These are phyloP conservation scores for Rhodotorula sp. DNA, from an alignment of 1,284 basidiomycete species.

Conservation along the genomic window DNA sequence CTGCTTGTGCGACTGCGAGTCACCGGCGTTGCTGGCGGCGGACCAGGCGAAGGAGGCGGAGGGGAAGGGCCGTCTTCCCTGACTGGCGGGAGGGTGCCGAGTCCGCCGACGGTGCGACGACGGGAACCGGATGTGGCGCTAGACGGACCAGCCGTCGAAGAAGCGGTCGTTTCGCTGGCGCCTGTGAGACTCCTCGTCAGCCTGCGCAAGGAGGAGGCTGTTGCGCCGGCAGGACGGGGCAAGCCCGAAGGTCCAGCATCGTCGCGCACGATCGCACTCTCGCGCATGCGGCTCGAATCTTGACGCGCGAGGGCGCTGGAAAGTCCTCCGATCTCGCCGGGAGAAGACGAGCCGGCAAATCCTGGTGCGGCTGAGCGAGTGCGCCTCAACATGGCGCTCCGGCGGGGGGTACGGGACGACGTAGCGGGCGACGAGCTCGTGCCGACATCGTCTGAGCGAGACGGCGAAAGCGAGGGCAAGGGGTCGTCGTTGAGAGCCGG, in stretches of 20 bases:
- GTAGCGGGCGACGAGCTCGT: background rate
- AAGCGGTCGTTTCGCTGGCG: no score
- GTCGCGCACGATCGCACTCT: no score
- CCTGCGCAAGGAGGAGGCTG: no score
- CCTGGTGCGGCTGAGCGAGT: slow-evolving; percentile 18
- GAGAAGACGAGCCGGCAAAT: background rate
- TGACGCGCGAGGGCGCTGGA: no score
- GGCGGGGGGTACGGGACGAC: background rate
- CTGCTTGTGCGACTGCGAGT: background rate
- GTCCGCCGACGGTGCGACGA: slow-evolving; percentile 2
- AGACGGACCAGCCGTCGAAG: no score
- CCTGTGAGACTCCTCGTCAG: no score
- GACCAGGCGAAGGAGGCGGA: background rate
- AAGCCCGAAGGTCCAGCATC: no score
- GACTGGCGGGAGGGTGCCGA: background rate
- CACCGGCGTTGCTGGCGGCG: slow-evolving; percentile 1
- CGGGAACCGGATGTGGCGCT: background rate
- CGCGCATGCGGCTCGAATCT: no score
- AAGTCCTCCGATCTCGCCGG: background rate
- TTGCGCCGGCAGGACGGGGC: no score
- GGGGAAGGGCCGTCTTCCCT: slow-evolving; percentile 1
- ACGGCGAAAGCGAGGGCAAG: background rate
- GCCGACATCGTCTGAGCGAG: background rate
- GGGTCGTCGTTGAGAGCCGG: background rate
- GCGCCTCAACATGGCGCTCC: slow-evolving; percentile 4